Base-by-base conservation (phyloP, 208 protist species). In the Trypanosoma caninum region DNA sequence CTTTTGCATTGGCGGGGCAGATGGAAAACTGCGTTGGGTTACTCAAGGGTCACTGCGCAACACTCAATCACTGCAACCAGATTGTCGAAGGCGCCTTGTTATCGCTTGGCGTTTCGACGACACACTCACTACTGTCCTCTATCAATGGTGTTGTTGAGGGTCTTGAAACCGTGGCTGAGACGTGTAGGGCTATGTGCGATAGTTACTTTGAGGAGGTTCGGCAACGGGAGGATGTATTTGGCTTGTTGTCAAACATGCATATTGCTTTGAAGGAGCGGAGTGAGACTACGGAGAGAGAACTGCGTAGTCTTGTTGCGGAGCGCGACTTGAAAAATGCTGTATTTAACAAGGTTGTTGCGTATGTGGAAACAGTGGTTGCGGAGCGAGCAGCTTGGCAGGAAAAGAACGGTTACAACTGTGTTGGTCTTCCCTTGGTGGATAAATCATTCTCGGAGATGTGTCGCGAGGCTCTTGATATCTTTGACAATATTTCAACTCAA, bases 351-450 rank as follows among this genome's bases (percentile, higher is more conserved):
- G 82, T 75, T 2, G 69, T 89, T 20, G 41, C 74, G 46, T 89
- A 93, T 67, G 74, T 93, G 3, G 74, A 87, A 44, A 55, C 67
- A n/a, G 76, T 90, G 2, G 38, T 93, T 14, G 73, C 80, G 11
- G 87, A 93, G 62, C 78, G 83, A 44, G 70, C 75, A 0, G 40
- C 65, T 38, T 90, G 83, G 83, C 83, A 93, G 70, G 69, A 83
- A 57, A 23, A 65, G 58, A 59, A 78, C 47, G 73, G 80, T 16
- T 67, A 79, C 67, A 89, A 93, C 58, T 62, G 55, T 13, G 66
- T 65, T 22, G 57, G 78, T n/a, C 82, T 86, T 61, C 86, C 86
- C 0, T 45, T 80, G 1, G 70, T 80, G 14, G 75, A 78, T 25
- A 38, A 25, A 23, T 68, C 53, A 37, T 84, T 87, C 64, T 48